Evolutionary conservation across 495 filamentous ascomycete species (phyloP).

Genomic region (Baudoinia panamericana): DNA sequence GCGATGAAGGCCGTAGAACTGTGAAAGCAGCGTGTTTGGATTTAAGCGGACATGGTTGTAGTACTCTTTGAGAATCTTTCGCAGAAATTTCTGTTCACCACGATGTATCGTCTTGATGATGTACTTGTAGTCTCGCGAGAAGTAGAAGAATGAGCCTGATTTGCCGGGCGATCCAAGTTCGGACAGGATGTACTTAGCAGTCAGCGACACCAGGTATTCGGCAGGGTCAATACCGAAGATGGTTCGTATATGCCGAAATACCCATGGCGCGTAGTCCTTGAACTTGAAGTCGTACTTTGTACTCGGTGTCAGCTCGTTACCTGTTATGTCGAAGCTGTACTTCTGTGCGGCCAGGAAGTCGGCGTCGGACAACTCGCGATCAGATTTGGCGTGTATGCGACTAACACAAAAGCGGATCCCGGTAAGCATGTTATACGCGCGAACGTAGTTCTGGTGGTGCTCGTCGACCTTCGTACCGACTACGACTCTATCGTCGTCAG

Average conservation of each 20-base stretch:
- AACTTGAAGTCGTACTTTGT: constrained; percentile 99
- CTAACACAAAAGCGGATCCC: constrained; percentile 96
- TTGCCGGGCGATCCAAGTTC: constrained; percentile 96
- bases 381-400: constrained; percentile 91
- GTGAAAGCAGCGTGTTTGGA: constrained; percentile 90
- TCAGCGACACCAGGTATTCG: constrained; percentile 96
- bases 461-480: constrained; percentile 98
- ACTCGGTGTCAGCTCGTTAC: constrained; percentile 92
- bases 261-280: constrained; percentile 99
- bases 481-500: constrained; percentile 79
- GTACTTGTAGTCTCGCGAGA: constrained; percentile 98
- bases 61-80: constrained; percentile 85
- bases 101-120: constrained; percentile 99
- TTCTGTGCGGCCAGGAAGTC: constrained; percentile 92
- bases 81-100: constrained; percentile 84
- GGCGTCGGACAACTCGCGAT: constrained; percentile 70
- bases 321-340: constrained; percentile 97
- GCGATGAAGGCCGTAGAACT: constrained; percentile 94
- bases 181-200: constrained; percentile 96
- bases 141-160: constrained; percentile 99
- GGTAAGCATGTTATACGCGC: constrained; percentile 98
- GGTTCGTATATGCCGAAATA: constrained; percentile 83
- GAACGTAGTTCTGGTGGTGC: constrained; percentile 94
- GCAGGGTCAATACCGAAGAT: constrained; percentile 89
- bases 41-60: constrained; percentile 86